Evolutionary conservation across 441 rosid genomes (phyloP).

Genomic region (Viola pubescens): DNA sequence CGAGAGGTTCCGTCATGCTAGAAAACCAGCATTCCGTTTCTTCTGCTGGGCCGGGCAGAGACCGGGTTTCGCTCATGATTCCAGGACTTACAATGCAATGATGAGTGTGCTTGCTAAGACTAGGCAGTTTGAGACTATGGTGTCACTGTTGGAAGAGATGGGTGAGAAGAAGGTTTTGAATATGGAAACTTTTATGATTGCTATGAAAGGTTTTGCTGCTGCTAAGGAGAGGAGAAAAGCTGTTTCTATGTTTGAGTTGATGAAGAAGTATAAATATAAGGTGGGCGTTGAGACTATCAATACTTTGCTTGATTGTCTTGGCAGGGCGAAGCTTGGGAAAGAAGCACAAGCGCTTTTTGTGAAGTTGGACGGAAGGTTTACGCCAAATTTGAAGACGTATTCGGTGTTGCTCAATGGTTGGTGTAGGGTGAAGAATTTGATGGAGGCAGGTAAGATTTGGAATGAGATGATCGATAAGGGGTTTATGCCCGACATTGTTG

Average conservation of each 20-base stretch:
- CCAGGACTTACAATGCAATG: slow-evolving; percentile 67
- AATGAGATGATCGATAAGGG: slow-evolving; percentile 79
- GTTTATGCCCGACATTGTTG: slow-evolving; percentile 60
- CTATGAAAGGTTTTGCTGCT: slow-evolving; percentile 71
- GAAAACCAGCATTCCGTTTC: slow-evolving; percentile 80
- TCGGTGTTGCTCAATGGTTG: slow-evolving; percentile 72
- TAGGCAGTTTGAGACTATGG: slow-evolving; percentile 80
- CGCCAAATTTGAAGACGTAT: slow-evolving; percentile 60
- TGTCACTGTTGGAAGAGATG: slow-evolving; percentile 83
- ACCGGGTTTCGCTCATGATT: slow-evolving; percentile 53
- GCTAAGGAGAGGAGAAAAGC: slow-evolving; percentile 92
- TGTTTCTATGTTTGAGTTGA: slow-evolving; percentile 73
- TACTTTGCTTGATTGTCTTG: slow-evolving; percentile 70
- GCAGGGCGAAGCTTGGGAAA: slow-evolving; percentile 76
- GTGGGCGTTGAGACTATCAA: slow-evolving; percentile 60
- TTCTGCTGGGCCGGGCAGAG: slow-evolving; percentile 72
- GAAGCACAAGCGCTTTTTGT: slow-evolving; percentile 65
- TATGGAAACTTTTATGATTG: slow-evolving; percentile 62
- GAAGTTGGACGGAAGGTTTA: slow-evolving; percentile 61
- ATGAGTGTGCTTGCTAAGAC: slow-evolving; percentile 66
- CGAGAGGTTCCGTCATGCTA: slow-evolving; percentile 54
- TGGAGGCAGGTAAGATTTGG: slow-evolving; percentile 90
- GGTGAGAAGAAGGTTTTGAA: slow-evolving; percentile 50
- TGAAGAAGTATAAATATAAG: slow-evolving; percentile 69
- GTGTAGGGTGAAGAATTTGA: slow-evolving; percentile 66